Evolutionary conservation across 139 green algal species (phyloP).

Genomic region (Picocystis salinarum): DNA sequence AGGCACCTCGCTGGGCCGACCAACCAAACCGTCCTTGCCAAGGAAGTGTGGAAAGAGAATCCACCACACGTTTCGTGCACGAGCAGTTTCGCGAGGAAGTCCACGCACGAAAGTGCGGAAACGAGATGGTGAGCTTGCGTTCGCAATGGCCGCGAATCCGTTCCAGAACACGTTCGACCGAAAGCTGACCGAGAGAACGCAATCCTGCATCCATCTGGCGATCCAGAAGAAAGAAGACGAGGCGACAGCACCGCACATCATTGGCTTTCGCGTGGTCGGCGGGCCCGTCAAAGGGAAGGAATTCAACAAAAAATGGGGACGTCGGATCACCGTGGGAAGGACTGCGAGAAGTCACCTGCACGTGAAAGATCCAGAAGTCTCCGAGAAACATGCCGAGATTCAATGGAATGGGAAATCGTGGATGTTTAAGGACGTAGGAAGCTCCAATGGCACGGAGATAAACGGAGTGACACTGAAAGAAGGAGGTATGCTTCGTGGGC

Average conservation of each 20-base stretch:
- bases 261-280: neutral
- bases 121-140: no score
- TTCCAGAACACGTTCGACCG: no score
- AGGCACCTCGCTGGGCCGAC: no score
- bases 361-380: conserved; percentile 41
- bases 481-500: conserved; percentile 6
- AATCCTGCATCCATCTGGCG: neutral
- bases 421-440: conserved; percentile 30
- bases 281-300: neutral
- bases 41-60: no score
- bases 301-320: neutral
- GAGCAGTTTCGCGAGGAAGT: no score
- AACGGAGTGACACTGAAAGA: conserved; percentile 20
- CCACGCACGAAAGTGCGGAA: no score
- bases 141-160: no score
- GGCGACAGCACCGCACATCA: neutral
- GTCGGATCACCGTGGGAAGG: conserved; percentile 5
- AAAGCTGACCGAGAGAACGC: no score
- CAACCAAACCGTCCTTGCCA: no score
- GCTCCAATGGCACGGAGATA: conserved; percentile 41
- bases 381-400: conserved; percentile 41
- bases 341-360: conserved; percentile 20
- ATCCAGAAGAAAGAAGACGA: neutral
- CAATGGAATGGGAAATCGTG: conserved; percentile 17
- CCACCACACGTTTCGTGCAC: no score